Evolutionary conservation across 2,329 filamentous ascomycete genomes (phyloP).

Genomic region (Penicillium sp.): DNA sequence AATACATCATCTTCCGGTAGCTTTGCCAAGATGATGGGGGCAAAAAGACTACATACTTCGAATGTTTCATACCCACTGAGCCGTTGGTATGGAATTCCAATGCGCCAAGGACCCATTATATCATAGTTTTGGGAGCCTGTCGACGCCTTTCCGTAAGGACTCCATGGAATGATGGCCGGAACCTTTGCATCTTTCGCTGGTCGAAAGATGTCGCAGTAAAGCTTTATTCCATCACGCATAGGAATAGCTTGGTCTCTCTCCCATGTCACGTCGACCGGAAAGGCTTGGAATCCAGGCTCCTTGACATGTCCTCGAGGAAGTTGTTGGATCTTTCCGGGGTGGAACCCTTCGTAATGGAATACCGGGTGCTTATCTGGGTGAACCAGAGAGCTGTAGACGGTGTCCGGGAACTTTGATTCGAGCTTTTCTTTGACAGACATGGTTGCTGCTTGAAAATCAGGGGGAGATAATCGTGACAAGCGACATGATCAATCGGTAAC

Average conservation of each 20-base stretch:
- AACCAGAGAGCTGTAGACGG: not conserved
- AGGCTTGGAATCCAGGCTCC: not conserved
- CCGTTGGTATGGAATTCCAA: constrained; percentile 17
- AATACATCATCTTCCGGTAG: too few species aligned
- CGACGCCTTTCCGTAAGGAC: constrained; percentile 34
- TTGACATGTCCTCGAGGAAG: not conserved
- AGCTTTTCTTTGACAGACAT: not conserved
- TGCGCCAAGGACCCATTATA: constrained; percentile 17
- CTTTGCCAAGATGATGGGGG: too few species aligned
- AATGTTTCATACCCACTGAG: constrained; percentile 28
- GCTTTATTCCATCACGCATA: constrained; percentile 31
- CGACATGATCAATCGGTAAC: too few species aligned
- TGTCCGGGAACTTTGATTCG: not conserved
- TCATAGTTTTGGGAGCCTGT: constrained; percentile 17
- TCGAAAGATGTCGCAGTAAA: constrained; percentile 32
- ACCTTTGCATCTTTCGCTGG: constrained; percentile 20
- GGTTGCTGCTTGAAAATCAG: not conserved
- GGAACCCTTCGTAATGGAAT: not conserved
- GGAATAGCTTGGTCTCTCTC: constrained; percentile 16
- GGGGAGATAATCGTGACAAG: too few species aligned
- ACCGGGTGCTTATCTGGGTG: not conserved
- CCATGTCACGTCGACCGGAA: not conserved
- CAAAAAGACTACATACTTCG: constrained; percentile 19
- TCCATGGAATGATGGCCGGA: constrained; percentile 33
- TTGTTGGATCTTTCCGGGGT: not conserved